Base-by-base conservation (phyloP, 2,329 filamentous ascomycete genomes). In the Stagonosporopsis rhizophila region DNA sequence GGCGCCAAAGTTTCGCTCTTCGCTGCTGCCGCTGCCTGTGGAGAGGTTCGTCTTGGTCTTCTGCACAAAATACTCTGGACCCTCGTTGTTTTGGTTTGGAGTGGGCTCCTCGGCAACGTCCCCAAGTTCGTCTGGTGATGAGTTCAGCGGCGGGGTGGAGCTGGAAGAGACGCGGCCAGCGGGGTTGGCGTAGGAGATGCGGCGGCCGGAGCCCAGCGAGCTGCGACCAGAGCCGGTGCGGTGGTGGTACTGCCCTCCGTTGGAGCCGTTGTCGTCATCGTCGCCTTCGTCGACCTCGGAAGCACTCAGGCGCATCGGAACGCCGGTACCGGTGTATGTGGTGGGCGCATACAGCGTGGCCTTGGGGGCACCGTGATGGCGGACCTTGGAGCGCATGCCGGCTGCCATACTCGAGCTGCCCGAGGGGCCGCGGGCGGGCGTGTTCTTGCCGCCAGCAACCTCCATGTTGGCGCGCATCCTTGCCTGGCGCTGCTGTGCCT, bases 201-300 rank as follows among this genome's bases (percentile, higher is more conserved):
- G 72, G 32, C 74, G 71, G 12, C 72, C 75, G 19, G 73, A 80
- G 44, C 80, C 80, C 15, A 85, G 72, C 40, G 84, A 92, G 74
- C 88, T 92, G 61, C 89, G 83, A 19, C 89, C 89, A 67, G 89
- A 92, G 41, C 89, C 88, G 20, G 86, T 89, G 61, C 90, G 82
- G 60, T 86, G 86, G 76, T 93, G 89, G 82, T 77, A 83, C 37
- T 68, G 66, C 5, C 68, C 71, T 46, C 56, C 64, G 30, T 66
- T 66, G 57, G 80, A 82, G 39, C 64, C 79, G 76, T 65, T 90
- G 40, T 91, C 89, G 48, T 92, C 90, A 71, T 88, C 91, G 67
- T 93, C 91, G 63, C 89, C 92, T 64, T 91, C 92, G 68, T 96
- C 92, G 14, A 98, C 91, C 76, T 99, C 95, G 46, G 91, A 96